These are phyloP conservation scores for Massarina eburnea DNA, from an alignment of 2,329 filamentous ascomycete species.

Conservation along the genomic window DNA sequence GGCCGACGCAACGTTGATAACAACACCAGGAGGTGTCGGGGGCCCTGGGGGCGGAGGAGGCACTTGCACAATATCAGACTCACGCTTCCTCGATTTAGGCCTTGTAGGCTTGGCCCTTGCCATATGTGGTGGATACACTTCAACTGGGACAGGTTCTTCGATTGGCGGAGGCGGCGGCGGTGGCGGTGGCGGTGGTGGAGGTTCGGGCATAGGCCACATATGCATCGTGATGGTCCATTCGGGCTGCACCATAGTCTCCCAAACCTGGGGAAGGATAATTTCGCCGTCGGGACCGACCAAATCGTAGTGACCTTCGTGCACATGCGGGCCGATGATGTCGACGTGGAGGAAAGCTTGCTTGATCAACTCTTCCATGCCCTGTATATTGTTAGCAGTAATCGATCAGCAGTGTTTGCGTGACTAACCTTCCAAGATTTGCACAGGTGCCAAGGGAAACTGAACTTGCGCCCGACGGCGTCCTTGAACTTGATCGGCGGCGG, in stretches of 20 bases:
- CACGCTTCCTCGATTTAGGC: constrained; percentile 11
- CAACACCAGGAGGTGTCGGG: constrained; percentile 6
- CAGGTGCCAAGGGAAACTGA: constrained; percentile 18
- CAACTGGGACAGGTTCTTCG: too few relatives aligned
- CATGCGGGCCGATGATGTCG: constrained; percentile 46
- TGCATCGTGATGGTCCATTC: constrained; percentile 51
- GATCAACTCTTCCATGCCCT: constrained; percentile 51
- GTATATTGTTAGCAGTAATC: constrained; percentile 51
- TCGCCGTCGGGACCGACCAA: constrained; percentile 49
- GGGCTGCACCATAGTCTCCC: constrained; percentile 49
- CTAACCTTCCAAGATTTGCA: constrained; percentile 44
- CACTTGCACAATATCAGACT: constrained; percentile 7
- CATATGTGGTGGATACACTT: too few relatives aligned
- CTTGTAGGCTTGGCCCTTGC: constrained; percentile 3
- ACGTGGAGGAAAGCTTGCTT: constrained; percentile 50
- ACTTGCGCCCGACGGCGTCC: constrained; percentile 21
- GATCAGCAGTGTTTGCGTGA: constrained; percentile 70
- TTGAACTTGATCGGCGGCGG: constrained; percentile 18
- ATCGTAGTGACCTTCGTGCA: constrained; percentile 50
- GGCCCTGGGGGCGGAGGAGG: constrained; percentile 7
- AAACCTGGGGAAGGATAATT: constrained; percentile 50
- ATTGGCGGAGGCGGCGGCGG: constrained; percentile 5
- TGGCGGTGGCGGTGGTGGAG: constrained; percentile 10
- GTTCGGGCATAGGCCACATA: constrained; percentile 48
- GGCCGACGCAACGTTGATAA: neutral